A percentile compares a stretch with the other conserved stretches of the same genome.
These are phyloP conservation scores for Wickerhamiella slavikovae DNA, from an alignment of 805 yeast genomes.

Conservation along the genomic window DNA sequence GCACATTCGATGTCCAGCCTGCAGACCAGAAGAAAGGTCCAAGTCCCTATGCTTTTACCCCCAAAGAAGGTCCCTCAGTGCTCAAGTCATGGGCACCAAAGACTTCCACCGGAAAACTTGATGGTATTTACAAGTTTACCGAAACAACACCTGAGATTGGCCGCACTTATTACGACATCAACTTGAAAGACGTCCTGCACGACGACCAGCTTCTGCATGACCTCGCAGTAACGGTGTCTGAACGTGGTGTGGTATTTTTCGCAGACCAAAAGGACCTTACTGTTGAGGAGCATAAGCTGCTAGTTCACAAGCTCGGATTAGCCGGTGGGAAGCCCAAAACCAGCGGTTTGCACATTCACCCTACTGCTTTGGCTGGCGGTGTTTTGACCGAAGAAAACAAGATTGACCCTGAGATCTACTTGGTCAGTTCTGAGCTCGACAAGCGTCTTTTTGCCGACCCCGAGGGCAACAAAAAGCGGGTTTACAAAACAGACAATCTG, in stretches of 20 bases:
- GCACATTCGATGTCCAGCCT: too few relatives aligned
- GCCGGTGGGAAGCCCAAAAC: conserved; percentile 14
- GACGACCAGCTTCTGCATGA: conserved; percentile 20
- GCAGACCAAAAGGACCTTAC: conserved; percentile 23
- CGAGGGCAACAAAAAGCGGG: background rate
- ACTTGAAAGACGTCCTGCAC: conserved; percentile 12
- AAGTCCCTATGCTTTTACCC: conserved; percentile 12
- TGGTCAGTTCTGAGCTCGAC: conserved; percentile 11
- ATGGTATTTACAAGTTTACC: conserved; percentile 11
- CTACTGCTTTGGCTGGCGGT: conserved; percentile 16
- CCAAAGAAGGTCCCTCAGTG: conserved; percentile 11
- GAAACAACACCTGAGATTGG: conserved; percentile 18
- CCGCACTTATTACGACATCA: conserved; percentile 14
- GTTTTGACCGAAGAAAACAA: conserved; percentile 10
- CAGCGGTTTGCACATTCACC: conserved; percentile 15
- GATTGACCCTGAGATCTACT: conserved; percentile 15
- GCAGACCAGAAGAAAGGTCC: too few relatives aligned
- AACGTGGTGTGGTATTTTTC: conserved; percentile 31
- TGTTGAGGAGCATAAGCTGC: conserved; percentile 13
- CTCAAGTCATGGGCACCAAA: conserved; percentile 7
- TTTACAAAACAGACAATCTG: background rate
- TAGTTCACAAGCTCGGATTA: conserved; percentile 12
- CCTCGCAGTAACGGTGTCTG: conserved; percentile 26
- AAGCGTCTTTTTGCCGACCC: conserved; percentile 7
- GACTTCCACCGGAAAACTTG: conserved; percentile 12